Base-by-base conservation (phyloP, 805 yeast species). In the Grigorovia transvaalensis region DNA sequence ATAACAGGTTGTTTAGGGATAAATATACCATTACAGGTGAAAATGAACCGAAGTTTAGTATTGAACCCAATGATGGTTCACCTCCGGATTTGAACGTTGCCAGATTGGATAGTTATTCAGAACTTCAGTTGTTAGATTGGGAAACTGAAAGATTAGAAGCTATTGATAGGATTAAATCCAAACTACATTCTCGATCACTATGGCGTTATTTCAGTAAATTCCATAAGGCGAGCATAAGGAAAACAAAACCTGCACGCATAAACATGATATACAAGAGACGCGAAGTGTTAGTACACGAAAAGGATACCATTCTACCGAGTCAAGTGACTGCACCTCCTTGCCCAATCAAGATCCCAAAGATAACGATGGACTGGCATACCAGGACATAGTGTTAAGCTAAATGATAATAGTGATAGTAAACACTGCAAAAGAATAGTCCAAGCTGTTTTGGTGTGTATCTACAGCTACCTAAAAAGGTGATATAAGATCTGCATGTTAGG, bases 21-120 rank as follows among this genome's bases (percentile, higher is more conserved):
- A 9, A 33, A 33, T 33, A 33, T 33, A 33, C 38, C 15, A 33
- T 33, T 11, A 33, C 38, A 3, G 4, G 15, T 2, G 38, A 33
- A 11, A 2, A 9, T 9, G 38, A 33, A 33, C 38, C 38, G 11
- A 8, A 33, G 15, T 33, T 33, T 33, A 13, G 38, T 33, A 33
- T 33, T 33, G 38, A 33, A 8, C 38, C 38, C 3, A 8, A 33
- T 13, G 38, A 33, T 8, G 38, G 38, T 8, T 33, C 38, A 33
- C 38, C 38, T 33, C 38, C 38, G 8, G 38, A 33, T 11, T 33
- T 13, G 44, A 27, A 19, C 48, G 38, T 33, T 13, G 11, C 38
- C 4, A 33, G 60, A 23, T 52, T 62, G 8, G 61, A 64, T 46
- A 64, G 60, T 43, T 59, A 58, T 2, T 46, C 58, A 5, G 68